Evolutionary conservation across 208 protist genomes (phyloP), one percentile per base, ranked within the genome.

Genomic region (Leishmania tarentolae): DNA sequence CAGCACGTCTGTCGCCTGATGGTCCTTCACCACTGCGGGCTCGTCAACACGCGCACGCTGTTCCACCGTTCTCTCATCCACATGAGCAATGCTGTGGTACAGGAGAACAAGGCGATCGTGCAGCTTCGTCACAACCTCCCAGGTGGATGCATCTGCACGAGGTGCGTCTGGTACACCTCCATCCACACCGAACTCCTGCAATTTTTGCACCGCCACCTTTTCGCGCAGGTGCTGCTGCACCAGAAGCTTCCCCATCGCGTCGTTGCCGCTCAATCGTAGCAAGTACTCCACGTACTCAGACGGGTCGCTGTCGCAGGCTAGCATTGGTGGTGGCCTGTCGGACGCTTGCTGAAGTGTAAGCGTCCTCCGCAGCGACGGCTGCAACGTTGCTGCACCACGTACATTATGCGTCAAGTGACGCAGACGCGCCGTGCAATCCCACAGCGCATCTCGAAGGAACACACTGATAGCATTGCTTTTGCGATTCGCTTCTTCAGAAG

Each of bases 41-140:
- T 70, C 52, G 28, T 68, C 71, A 31, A 70, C 75, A 21, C 78
- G 35, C 19, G 71, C 79, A 35, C 71, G 69, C 71, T 90, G 81
- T 19, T 61, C 59, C 13, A 42, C 63, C 1, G 83, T 69, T 17
- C 46, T 76, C 9, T 82, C 71, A 59, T 84, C 74, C 24, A 84
- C 35, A 47, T 85, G 63, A 1, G 77, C 52, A 40, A 78, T 40
- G 42, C 80, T 56, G 24, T 83, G 80, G 9, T 81, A 81, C 1
- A 88, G 68, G 17, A 83, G 57, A 17, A 83, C 84, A 5, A 92
- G 76, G 9, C 86, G 59, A 70, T 89, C 79, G 79, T 90, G 84
- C 57, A 87, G 78, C 75, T 90, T 87, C 15, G 84, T 83, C 40
- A 92, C 83, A 21, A 92, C 82, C 57, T 92, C 89, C 89, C 86